phyloP scores from a whole-genome alignment of 2,329 filamentous ascomycete species.

The Aspergillus sp. region DNA sequence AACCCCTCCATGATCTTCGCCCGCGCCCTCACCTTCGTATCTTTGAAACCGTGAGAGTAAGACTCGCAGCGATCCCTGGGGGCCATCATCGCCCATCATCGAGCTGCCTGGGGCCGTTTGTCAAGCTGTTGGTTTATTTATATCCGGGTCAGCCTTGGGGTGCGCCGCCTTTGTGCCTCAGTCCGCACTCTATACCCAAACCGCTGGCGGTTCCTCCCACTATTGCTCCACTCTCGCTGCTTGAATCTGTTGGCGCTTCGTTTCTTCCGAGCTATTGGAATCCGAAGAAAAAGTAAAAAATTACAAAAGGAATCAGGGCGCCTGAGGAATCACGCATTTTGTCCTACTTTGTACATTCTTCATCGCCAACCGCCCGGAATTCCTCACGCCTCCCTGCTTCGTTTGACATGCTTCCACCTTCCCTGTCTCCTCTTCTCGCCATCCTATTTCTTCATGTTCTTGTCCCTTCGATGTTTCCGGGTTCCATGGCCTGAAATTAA shows the following conservation, averaged over 20 bases:
- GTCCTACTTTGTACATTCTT: conserved; percentile 22
- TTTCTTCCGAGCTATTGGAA: conserved; percentile 10
- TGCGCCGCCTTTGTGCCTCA: background rate
- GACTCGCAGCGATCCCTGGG: background rate
- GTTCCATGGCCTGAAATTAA: conserved; percentile 12
- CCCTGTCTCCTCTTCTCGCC: conserved; percentile 4
- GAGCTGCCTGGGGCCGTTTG: background rate
- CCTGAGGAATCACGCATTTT: background rate
- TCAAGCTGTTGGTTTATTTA: background rate
- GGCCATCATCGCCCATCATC: conserved; percentile 1
- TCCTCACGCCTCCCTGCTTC: conserved; percentile 8
- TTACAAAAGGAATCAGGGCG: conserved; percentile 1
- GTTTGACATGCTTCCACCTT: conserved; percentile 21
- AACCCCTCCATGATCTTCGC: conserved; percentile 12
- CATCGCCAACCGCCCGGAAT: conserved; percentile 8
- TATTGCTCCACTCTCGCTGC: background rate
- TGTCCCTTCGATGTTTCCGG: background rate
- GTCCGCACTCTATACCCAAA: background rate
- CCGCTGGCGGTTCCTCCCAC: background rate
- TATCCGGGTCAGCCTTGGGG: background rate
- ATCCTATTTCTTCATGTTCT: conserved; percentile 14
- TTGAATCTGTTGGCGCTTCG: conserved; percentile 2
- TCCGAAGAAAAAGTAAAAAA: conserved; percentile 4
- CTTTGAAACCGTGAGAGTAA: conserved; percentile 4
- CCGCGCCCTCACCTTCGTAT: background rate